phyloP scores from a whole-genome alignment of 2,329 filamentous ascomycete species.

The Clonostachys chloroleuca region DNA sequence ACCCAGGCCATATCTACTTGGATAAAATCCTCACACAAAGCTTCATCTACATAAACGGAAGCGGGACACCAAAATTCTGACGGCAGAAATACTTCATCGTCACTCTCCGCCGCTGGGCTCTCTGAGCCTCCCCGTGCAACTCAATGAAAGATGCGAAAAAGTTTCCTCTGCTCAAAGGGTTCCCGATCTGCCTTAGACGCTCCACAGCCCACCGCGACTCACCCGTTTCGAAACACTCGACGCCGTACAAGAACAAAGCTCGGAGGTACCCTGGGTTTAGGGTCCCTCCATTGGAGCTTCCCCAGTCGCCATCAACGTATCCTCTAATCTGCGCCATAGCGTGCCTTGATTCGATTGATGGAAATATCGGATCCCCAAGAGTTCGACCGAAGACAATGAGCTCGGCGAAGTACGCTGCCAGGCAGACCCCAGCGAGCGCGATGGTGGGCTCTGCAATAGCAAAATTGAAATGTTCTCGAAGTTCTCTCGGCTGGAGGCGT shows the following conservation, averaged over 20 bases:
- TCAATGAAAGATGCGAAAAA: slow-evolving; percentile 5
- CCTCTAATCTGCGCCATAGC: slow-evolving; percentile 7
- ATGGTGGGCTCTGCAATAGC: slow-evolving; percentile 8
- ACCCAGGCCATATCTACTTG: no score
- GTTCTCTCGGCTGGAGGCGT: slow-evolving; percentile 5
- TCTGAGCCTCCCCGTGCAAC: slow-evolving; percentile 4
- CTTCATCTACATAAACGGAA: not conserved
- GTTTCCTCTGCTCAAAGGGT: slow-evolving; percentile 4
- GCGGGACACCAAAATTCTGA: slow-evolving; percentile 4
- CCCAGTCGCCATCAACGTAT: slow-evolving; percentile 10
- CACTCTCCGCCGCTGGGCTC: slow-evolving; percentile 3
- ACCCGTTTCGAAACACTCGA: slow-evolving; percentile 9
- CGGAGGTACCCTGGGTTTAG: slow-evolving; percentile 12
- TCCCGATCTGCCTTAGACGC: slow-evolving; percentile 4
- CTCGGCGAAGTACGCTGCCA: slow-evolving; percentile 11
- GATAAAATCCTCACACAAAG: no score
- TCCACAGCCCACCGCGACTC: slow-evolving; percentile 10
- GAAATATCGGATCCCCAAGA: slow-evolving; percentile 7
- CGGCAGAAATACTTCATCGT: slow-evolving; percentile 5
- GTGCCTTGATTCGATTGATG: slow-evolving; percentile 7
- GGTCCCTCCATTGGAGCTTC: not conserved
- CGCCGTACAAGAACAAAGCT: slow-evolving; percentile 11
- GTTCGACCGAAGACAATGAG: slow-evolving; percentile 12
- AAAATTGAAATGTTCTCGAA: slow-evolving; percentile 8
- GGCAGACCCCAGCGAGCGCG: slow-evolving; percentile 9